A percentile compares a stretch with the other conserved stretches of the same genome.
These are phyloP conservation scores for Umbellularia californica DNA, from an alignment of 164 flowering plant genomes.

Conservation along the genomic window DNA sequence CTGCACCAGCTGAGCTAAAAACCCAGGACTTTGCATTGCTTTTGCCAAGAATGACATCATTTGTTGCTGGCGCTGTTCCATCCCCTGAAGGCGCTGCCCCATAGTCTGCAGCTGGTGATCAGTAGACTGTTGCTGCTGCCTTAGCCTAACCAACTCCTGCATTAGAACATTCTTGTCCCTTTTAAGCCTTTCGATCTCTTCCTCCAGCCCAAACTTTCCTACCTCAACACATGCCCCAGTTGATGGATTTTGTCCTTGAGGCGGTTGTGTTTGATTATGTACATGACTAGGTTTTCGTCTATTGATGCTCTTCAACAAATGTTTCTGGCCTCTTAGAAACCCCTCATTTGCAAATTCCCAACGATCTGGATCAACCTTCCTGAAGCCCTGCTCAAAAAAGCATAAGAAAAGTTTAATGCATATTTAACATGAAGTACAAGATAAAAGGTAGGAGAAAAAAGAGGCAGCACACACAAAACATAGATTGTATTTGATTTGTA, in stretches of 20 bases:
- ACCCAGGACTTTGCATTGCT: constrained; percentile 90
- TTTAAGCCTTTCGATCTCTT: constrained; percentile 91
- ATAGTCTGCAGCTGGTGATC: constrained; percentile 79
- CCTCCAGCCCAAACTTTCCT: constrained; percentile 95
- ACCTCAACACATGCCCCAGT: constrained; percentile 94
- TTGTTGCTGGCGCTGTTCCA: constrained; percentile 97
- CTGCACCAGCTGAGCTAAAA: constrained; percentile 84
- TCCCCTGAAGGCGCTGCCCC: constrained; percentile 87
- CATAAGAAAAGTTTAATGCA: not conserved
- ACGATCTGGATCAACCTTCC: constrained; percentile 95
- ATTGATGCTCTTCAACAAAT: constrained; percentile 60
- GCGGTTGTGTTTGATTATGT: constrained; percentile 49
- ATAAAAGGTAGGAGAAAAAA: no score
- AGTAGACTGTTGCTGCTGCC: constrained; percentile 93
- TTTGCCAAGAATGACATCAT: constrained; percentile 98
- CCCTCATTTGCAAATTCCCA: constrained; percentile 99
- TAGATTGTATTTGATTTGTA: no score
- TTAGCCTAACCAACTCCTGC: constrained; percentile 91
- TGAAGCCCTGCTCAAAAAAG: constrained; percentile 59
- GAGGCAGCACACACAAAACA: no score
- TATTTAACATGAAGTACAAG: no score
- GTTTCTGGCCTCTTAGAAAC: constrained; percentile 82
- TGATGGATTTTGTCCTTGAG: constrained; percentile 57
- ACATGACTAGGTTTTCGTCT: constrained; percentile 71
- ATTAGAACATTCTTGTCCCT: constrained; percentile 94